These are phyloP conservation scores for Combretum micranthum DNA, from an alignment of 345 rosid species.

Conservation along the genomic window DNA sequence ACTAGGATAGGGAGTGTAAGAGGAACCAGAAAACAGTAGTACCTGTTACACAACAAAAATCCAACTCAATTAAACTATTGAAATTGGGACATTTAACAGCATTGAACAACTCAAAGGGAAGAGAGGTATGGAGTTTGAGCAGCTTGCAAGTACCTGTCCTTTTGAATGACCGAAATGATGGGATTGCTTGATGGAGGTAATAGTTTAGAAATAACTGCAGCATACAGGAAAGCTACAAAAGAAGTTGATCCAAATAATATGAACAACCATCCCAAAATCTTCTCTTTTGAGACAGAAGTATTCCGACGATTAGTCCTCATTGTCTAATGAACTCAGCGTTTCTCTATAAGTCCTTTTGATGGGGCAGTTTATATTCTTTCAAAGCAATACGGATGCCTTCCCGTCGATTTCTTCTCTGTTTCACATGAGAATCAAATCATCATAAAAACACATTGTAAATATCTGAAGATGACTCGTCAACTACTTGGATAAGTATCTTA, in stretches of 20 bases:
- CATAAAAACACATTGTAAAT: too few relatives aligned
- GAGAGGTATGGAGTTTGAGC: neutral
- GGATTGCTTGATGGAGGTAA: slow-evolving; percentile 33
- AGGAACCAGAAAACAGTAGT: slow-evolving; percentile 80
- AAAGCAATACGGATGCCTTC: too few relatives aligned
- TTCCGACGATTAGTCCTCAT: too few relatives aligned
- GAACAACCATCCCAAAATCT: slow-evolving; percentile 25
- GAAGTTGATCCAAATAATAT: slow-evolving; percentile 23
- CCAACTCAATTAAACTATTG: neutral
- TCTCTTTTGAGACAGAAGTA: neutral
- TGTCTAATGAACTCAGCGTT: too few relatives aligned
- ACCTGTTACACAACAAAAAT: slow-evolving; percentile 26
- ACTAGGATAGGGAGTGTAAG: slow-evolving; percentile 67
- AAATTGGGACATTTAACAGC: neutral
- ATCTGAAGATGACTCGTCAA: too few relatives aligned
- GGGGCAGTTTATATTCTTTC: too few relatives aligned
- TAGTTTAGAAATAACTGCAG: slow-evolving; percentile 42
- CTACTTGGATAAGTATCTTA: too few relatives aligned
- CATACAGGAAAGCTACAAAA: slow-evolving; percentile 31
- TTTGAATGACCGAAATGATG: slow-evolving; percentile 37
- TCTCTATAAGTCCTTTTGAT: too few relatives aligned
- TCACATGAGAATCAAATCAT: too few relatives aligned
- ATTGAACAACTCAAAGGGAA: neutral
- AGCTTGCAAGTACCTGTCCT: slow-evolving; percentile 33
- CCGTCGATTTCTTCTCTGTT: too few relatives aligned